phyloP scores from a whole-genome alignment of 192 early-diverging fungal genomes.

The Obelidium mucronatum region DNA sequence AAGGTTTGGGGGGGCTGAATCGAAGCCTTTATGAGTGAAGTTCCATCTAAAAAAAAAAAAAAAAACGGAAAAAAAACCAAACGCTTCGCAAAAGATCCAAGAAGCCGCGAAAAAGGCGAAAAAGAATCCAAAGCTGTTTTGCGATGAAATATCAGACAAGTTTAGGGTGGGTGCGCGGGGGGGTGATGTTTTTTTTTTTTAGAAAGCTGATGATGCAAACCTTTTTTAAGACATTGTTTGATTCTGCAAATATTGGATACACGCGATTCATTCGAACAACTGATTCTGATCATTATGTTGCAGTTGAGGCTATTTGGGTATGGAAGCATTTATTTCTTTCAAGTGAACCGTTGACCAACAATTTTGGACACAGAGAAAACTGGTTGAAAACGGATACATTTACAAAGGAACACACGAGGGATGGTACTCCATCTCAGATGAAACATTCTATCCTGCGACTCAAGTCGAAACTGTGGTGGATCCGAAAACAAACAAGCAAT shows the following conservation, averaged over 20 bases:
- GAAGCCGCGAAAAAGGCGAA: constrained; percentile 77
- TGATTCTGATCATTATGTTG: constrained; percentile 70
- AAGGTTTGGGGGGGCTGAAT: constrained; percentile 64
- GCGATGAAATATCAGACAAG: constrained; percentile 71
- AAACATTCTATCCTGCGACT: constrained; percentile 81
- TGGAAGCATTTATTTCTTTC: no score
- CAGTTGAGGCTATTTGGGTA: constrained; percentile 83
- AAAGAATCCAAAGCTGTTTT: constrained; percentile 74
- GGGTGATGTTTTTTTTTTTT: constrained; percentile 23
- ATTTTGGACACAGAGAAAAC: constrained; percentile 50
- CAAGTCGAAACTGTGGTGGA: constrained; percentile 75
- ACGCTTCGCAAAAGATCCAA: constrained; percentile 71
- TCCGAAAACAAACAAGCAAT: constrained; percentile 44
- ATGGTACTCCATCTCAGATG: constrained; percentile 97
- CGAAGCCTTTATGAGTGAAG: not conserved
- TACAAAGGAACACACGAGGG: constrained; percentile 92
- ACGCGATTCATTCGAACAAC: constrained; percentile 91
- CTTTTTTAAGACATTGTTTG: constrained; percentile 57
- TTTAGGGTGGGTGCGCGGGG: constrained; percentile 58
- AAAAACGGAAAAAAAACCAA: constrained; percentile 1
- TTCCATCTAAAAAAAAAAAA: not conserved
- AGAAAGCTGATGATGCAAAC: not conserved
- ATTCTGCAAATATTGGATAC: constrained; percentile 74
- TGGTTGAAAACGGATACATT: constrained; percentile 77
- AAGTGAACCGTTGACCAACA: no score